A percentile compares a stretch with the other conserved stretches of the same genome.
These are phyloP conservation scores for Sphaerostilbella broomeana DNA, from an alignment of 2,329 filamentous ascomycete genomes.

Conservation along the genomic window DNA sequence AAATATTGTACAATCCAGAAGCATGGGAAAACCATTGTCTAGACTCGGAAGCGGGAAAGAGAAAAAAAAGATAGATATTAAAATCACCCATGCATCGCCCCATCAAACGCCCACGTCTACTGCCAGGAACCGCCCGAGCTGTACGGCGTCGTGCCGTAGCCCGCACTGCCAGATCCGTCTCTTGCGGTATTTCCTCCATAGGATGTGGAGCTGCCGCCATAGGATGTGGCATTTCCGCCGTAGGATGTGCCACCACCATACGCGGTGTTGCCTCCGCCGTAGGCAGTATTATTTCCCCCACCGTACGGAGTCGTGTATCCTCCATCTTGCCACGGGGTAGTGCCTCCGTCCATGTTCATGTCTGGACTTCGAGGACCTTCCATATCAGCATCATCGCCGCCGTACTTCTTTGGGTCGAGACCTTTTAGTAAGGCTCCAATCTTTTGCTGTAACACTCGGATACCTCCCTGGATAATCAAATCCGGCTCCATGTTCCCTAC, in stretches of 20 bases:
- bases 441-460: conserved; percentile 84
- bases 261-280: conserved; percentile 56
- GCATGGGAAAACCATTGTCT: conserved; percentile 7
- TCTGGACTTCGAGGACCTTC: conserved; percentile 62
- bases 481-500: conserved; percentile 86
- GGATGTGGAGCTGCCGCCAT: conserved; percentile 29
- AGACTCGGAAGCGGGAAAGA: conserved; percentile 1
- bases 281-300: conserved; percentile 58
- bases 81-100: conserved; percentile 13
- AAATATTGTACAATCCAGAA: conserved; percentile 12
- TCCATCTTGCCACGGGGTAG: conserved; percentile 52
- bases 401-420: conserved; percentile 41
- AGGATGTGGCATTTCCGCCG: conserved; percentile 57
- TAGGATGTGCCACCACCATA: conserved; percentile 54
- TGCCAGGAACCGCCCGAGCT: conserved; percentile 44
- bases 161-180: conserved; percentile 6
- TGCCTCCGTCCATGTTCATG: conserved; percentile 51
- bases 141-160: conserved; percentile 32
- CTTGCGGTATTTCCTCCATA: conserved; percentile 9
- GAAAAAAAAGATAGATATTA: background rate
- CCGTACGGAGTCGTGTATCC: conserved; percentile 66
- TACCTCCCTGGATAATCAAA: conserved; percentile 79
- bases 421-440: conserved; percentile 69
- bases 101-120: conserved; percentile 20
- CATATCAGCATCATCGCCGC: conserved; percentile 52